Base-by-base conservation (phyloP, 495 filamentous ascomycete genomes). In the Glonium stellatum region DNA sequence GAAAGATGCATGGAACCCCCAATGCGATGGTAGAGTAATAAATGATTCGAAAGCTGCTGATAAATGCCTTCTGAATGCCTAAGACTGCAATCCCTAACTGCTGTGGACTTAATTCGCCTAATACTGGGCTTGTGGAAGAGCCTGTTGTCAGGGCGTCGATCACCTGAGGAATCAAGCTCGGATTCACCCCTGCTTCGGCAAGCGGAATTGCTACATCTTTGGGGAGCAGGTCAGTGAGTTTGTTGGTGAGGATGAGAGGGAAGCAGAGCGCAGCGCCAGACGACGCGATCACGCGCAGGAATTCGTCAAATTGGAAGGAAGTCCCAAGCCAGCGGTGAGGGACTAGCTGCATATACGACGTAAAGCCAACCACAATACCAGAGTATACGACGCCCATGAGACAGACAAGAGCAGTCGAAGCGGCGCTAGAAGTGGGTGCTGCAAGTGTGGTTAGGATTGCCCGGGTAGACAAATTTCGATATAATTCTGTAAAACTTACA, bases 281-380 rank as follows among this genome's bases (percentile, higher is more conserved):
- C n/a, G 47, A 50, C n/a, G n/a, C 47, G 47, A 50, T 50, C n/a
- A 50, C 47, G 47, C 47, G 47, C 21, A 50, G 11, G 47, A 50
- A 50, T 15, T 19, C 47, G 47, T 50, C 47, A 23, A 50, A 50
- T 50, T 50, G 47, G 47, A 50, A 50, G 47, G 47, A 15, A 21
- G 47, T 50, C 4, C 47, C 47, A 11, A 50, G 47, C 47, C 47
- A 50, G 47, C 47, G 47, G n/a, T 50, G 47, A n/a, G 47, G 47
- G 47, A 50, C 47, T 15, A 50, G 47, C 23, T 50, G 47, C 47
- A 50, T 50, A 22, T 50, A 50, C n/a, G 47, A 50, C 23, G 47
- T 50, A 15, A 50, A 19, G 47, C 47, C 47, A 11, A 50, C 47
- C n/a, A 50, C 47, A 21, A 50, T 50, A 2, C 47, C 47, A 21